Base-by-base conservation (phyloP, 2,329 filamentous ascomycete species). In the Helicocarpus griseus region DNA sequence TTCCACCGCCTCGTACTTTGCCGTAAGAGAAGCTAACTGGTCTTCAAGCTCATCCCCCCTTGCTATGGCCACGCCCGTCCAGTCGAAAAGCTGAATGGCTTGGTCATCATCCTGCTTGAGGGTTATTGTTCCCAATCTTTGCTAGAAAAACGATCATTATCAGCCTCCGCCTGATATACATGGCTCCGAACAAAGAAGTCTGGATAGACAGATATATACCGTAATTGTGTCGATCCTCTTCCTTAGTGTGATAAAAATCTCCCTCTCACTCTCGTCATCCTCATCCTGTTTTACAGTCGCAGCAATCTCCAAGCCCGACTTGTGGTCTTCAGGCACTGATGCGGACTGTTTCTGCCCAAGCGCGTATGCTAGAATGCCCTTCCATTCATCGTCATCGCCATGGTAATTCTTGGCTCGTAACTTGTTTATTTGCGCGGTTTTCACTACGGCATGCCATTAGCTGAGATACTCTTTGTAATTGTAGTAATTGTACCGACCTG, bases 11-110 rank as follows among this genome's bases (percentile, higher is more conserved):
- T 65, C 65, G 48, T 65, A 66, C 58, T 65, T 70, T 46, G 60
- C 64, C 52, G 65, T 72, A 52, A 77, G 60, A 19, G 63, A 62
- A 4, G 63, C 62, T n/a, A 76, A 58, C 50, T 74, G 64, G 39
- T 65, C 58, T 48, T 73, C 63, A 22, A 79, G 68, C 13, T 57
- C 54, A 44, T 68, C 62, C 40, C 75, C 70, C 44, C 71, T 67
- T 26, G 69, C 61, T 11, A 75, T 69, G 17, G 77, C 76, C 41
- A 69, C 66, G 43, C 71, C 71, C 11, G 73, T 68, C 81, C 81
- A 83, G 31, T 78, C 76, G 54, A 81, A 77, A 1, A 78, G 69
- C 52, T 77, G 71, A 38, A 83, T 71, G 46, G 77, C 75, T 56
- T 77, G 72, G 31, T 77, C 74, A 33, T 80, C 74, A 57, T 78